Conservation (phyloP, 768 basidiomycete species). For the Lenzites betulinus region DNA sequence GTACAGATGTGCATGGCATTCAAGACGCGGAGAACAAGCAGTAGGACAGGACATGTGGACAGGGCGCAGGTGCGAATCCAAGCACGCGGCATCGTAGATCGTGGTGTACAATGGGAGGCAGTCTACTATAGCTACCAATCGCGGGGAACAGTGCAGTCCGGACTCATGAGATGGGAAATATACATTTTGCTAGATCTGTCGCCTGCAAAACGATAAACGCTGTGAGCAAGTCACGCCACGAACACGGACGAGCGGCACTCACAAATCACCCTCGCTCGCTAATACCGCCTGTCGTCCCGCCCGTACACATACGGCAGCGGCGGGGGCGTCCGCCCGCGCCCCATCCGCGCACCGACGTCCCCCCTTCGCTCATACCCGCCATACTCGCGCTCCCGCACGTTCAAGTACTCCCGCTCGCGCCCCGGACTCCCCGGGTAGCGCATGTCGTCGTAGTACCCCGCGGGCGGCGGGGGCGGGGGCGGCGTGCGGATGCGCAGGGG, state of each 20-base stretch:
- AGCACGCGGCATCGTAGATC: not conserved
- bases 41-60: not conserved
- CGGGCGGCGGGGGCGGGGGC: constrained; percentile 12
- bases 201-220: not conserved
- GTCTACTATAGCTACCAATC: no score
- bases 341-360: constrained; percentile 13
- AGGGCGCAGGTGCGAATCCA: not conserved
- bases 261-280: constrained; percentile 7
- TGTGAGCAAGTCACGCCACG: not conserved
- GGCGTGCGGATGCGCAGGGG: constrained; percentile 24
- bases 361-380: constrained; percentile 19
- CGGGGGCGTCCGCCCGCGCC: constrained; percentile 22
- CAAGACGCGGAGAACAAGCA: not conserved
- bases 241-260: not conserved
- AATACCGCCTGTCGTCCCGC: constrained; percentile 28
- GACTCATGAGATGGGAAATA: not conserved
- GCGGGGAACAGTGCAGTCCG: not conserved
- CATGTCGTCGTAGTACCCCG: constrained; percentile 25
- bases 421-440: constrained; percentile 18
- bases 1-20: not conserved
- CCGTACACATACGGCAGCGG: constrained; percentile 26
- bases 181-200: constrained; percentile 3
- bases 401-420: constrained; percentile 22
- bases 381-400: constrained; percentile 21
- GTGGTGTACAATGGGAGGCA: no score